Conservation (phyloP, 805 yeast genomes). For the Lachancea quebecensis region DNA sequence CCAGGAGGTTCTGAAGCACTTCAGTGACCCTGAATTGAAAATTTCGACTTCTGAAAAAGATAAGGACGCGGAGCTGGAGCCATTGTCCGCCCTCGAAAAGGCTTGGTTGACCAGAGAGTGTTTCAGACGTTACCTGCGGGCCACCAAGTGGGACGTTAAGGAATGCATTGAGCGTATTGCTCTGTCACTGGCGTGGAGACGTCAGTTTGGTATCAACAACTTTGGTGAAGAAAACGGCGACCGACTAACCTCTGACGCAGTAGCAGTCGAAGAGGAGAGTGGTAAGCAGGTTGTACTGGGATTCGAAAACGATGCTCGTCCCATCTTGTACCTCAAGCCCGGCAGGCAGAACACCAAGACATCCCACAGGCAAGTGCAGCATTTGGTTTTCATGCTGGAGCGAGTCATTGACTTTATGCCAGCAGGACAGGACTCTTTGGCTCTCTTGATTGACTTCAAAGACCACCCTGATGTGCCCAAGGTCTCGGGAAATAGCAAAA, state of each 20-base stretch:
- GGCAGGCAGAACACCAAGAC: conserved; percentile 95
- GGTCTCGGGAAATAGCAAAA: conserved; percentile 50
- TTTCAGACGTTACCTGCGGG: conserved; percentile 80
- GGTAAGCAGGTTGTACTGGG: conserved; percentile 93
- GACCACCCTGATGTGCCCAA: conserved; percentile 53
- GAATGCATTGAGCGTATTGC: conserved; percentile 71
- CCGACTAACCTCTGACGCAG: conserved; percentile 46
- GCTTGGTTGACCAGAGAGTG: conserved; percentile 95
- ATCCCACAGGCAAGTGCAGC: conserved; percentile 89
- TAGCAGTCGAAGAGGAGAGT: conserved; percentile 67
- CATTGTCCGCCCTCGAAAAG: conserved; percentile 47
- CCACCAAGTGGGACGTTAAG: conserved; percentile 79
- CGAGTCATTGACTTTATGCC: conserved; percentile 94
- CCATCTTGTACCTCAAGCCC: conserved; percentile 86
- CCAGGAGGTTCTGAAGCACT: conserved; percentile 53
- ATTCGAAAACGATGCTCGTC: conserved; percentile 81
- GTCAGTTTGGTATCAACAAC: conserved; percentile 71
- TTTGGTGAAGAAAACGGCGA: conserved; percentile 41
- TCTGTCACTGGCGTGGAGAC: conserved; percentile 83
- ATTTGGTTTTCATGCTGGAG: conserved; percentile 86
- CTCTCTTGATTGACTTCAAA: conserved; percentile 87
- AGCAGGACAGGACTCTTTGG: conserved; percentile 89
- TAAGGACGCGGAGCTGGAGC: conserved; percentile 28
- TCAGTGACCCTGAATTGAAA: conserved; percentile 45
- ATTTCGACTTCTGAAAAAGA: conserved; percentile 46